These are phyloP conservation scores for Pharus latifolius DNA, from an alignment of 176 grass and related monocot species.

Conservation along the genomic window DNA sequence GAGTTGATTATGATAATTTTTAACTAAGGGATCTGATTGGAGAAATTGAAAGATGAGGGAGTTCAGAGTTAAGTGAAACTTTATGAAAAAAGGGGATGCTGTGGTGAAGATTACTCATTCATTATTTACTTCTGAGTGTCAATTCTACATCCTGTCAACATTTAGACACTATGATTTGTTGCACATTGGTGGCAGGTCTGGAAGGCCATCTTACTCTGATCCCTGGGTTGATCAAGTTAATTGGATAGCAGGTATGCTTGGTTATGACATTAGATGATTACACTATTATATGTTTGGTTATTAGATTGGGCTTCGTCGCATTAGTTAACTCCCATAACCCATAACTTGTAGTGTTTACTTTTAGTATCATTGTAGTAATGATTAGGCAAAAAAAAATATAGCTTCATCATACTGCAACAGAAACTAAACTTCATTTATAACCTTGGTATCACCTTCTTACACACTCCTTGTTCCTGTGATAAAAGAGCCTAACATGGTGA, in stretches of 20 bases:
- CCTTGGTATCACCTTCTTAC: not conserved
- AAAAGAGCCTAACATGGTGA: not conserved
- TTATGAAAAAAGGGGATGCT: not conserved
- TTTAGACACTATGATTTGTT: conserved; percentile 20
- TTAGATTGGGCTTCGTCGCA: not conserved
- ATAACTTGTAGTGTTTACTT: not conserved
- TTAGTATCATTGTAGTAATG: too few relatives aligned
- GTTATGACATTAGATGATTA: not conserved
- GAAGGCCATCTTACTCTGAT: conserved; percentile 74
- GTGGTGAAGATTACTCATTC: not conserved
- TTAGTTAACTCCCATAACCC: not conserved
- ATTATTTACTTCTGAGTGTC: not conserved
- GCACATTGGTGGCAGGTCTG: conserved; percentile 47
- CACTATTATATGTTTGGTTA: not conserved
- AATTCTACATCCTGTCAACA: not conserved
- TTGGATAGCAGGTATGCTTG: conserved; percentile 63
- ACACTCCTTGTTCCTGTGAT: not conserved
- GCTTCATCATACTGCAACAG: not conserved
- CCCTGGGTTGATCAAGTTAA: conserved; percentile 89
- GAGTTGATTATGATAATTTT: not conserved
- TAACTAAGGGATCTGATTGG: not conserved
- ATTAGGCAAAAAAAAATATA: not conserved
- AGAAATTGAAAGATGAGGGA: not conserved
- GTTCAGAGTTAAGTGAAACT: not conserved
- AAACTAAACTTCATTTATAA: not conserved